Conservation (phyloP, 805 yeast species). For the Jamesozyma spencerorum region DNA sequence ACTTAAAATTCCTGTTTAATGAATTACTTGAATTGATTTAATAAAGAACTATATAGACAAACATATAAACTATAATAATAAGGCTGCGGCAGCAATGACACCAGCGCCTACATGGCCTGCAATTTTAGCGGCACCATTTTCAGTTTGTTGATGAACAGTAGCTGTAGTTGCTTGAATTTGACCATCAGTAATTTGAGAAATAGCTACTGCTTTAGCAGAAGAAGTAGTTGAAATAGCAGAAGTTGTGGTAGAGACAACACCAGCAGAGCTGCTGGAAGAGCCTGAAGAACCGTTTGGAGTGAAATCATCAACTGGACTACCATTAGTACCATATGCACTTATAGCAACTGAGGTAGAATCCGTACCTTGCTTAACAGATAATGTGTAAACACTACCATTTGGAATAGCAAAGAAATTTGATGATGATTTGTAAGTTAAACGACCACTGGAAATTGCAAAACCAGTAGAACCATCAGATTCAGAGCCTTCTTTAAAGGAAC, state of each 20-base stretch:
- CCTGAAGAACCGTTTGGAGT: background rate
- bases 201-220: conserved; percentile 23
- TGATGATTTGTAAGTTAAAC: conserved; percentile 6
- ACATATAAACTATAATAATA: conserved; percentile 17
- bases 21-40: too few relatives aligned
- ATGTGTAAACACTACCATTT: conserved; percentile 18
- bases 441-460: conserved; percentile 29
- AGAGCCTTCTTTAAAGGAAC: conserved; percentile 16
- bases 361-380: conserved; percentile 17
- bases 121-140: conserved; percentile 22
- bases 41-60: too few relatives aligned
- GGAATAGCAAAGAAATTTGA: conserved; percentile 35
- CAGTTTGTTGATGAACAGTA: conserved; percentile 9
- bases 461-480: conserved; percentile 24
- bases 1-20: too few relatives aligned
- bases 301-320: background rate
- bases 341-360: conserved; percentile 7
- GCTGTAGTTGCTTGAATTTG: conserved; percentile 35
- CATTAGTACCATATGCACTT: conserved; percentile 5
- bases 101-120: conserved; percentile 20
- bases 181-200: conserved; percentile 36
- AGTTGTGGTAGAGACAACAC: conserved; percentile 2
- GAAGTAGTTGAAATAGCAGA: conserved; percentile 6
- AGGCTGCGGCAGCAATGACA: conserved; percentile 26
- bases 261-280: conserved; percentile 1